phyloP scores from a whole-genome alignment of 2,329 filamentous ascomycete species.

The Torrubiella hemipterigena region DNA sequence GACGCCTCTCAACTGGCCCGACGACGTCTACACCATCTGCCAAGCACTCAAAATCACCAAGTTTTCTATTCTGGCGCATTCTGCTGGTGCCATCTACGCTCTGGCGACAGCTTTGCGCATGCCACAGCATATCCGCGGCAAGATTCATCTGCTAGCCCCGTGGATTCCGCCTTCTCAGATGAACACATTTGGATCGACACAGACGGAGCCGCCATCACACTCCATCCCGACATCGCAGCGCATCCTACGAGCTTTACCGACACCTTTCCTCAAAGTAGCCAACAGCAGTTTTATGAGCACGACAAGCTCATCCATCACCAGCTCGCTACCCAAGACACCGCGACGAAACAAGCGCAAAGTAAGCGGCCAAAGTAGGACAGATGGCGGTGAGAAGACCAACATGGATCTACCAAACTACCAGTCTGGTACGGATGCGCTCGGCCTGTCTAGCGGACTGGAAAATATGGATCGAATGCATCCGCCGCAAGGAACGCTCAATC shows the following conservation, averaged over 20 bases:
- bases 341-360: conserved; percentile 49
- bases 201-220: conserved; percentile 66
- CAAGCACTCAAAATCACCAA: conserved; percentile 85
- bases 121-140: conserved; percentile 88
- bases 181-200: conserved; percentile 62
- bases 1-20: conserved; percentile 85
- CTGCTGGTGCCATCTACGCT: conserved; percentile 94
- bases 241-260: conserved; percentile 79
- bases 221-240: conserved; percentile 86
- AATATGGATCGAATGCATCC: conserved; percentile 36
- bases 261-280: conserved; percentile 81
- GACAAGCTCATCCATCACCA: conserved; percentile 76
- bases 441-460: too few relatives aligned
- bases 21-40: conserved; percentile 88
- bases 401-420: too few relatives aligned
- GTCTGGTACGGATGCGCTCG: too few relatives aligned
- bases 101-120: conserved; percentile 89
- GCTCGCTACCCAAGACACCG: conserved; percentile 57
- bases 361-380: conserved; percentile 22
- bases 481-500: conserved; percentile 12
- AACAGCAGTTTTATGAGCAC: conserved; percentile 94
- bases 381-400: conserved; percentile 39
- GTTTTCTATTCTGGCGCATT: conserved; percentile 93
- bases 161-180: conserved; percentile 97
- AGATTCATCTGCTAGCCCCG: conserved; percentile 86